A percentile compares a stretch with the other conserved stretches of the same genome.
phyloP scores from a whole-genome alignment of 495 filamentous ascomycete species.

The Penicillium pulvis region DNA sequence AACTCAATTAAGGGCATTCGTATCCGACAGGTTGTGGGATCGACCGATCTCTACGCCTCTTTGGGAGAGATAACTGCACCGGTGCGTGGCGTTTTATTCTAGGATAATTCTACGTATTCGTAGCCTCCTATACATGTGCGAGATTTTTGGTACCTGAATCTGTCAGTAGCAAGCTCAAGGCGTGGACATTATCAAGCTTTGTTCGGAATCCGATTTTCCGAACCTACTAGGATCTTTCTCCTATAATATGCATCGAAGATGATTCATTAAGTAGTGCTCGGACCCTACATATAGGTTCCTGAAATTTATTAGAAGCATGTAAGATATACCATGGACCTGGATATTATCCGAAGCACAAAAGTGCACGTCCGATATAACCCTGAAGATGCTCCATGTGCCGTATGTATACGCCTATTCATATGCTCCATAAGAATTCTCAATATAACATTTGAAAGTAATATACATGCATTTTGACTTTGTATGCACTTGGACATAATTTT shows the following conservation, averaged over 20 bases:
- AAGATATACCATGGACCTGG: not conserved
- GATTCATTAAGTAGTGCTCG: not conserved
- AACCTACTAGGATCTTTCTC: not conserved
- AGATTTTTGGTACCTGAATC: too few species aligned
- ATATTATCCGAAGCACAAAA: not conserved
- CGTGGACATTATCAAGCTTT: not conserved
- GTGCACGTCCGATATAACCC: too few species aligned
- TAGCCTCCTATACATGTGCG: not conserved
- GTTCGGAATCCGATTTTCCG: not conserved
- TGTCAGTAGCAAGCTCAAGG: too few species aligned
- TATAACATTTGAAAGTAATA: too few species aligned
- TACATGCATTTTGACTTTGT: too few species aligned
- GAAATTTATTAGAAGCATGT: not conserved
- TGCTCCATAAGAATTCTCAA: too few species aligned
- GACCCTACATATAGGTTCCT: not conserved
- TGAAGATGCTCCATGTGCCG: too few species aligned
- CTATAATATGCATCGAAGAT: too few species aligned
- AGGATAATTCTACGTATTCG: not conserved
- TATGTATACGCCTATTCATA: too few species aligned
- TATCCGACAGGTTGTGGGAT: slow-evolving; percentile 21
- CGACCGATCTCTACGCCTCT: slow-evolving; percentile 15
- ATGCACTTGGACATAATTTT: too few species aligned
- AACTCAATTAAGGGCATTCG: slow-evolving; percentile 27
- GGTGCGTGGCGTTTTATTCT: slow-evolving; percentile 6
- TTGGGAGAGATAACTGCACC: slow-evolving; percentile 8